Evolutionary conservation across 805 yeast genomes (phyloP), one percentile per base, ranked within the genome.

Genomic region (Zygosaccharomyces bailii): DNA sequence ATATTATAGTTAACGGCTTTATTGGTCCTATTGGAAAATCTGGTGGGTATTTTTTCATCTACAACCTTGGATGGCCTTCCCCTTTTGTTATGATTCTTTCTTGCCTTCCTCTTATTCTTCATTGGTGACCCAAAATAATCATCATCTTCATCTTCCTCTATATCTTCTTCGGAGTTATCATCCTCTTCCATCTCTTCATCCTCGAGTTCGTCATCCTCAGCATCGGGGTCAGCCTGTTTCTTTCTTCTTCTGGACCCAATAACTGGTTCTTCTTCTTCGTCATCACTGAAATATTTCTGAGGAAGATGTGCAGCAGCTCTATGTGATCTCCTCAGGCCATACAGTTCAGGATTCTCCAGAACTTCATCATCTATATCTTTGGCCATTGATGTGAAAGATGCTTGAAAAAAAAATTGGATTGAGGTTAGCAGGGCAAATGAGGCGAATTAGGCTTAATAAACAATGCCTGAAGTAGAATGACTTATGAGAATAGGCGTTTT

Each of bases 301-400:
- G 56, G 65, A 14, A 70, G 68, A 35, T 56, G 57, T 3, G 66
- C 54, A 48, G 80, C 71, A 7, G 83, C 79, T 56, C 93, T 71
- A 34, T 80, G 80, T 4, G 90, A 82, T 53, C 95, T 74, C 65
- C 95, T 77, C 43, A 86, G 70, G 1, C 95, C 95, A 55, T 86
- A 86, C n/a, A 86, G 70, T 59, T 84, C 95, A 1, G 95, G 95
- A 60, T 85, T 81, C 40, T 70, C 75, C 43, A 77, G 71, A 13
- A 82, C 76, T 47, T 82, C 89, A 33, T 70, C 74, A 10, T 75
- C 73, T 35, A 78, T 57, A 39, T 65, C 70, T 23, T 49, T 53
- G 25, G 30, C 43, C 43, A 32, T 39, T 31, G 43, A 16, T n/a
- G 21, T 38, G 18, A 27, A 35, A 35, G 39, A 23, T 5, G 14